A percentile compares a stretch with the other conserved stretches of the same genome.
phyloP scores from a whole-genome alignment of 2,329 filamentous ascomycete species.

The Phialemonium atrogriseum region DNA sequence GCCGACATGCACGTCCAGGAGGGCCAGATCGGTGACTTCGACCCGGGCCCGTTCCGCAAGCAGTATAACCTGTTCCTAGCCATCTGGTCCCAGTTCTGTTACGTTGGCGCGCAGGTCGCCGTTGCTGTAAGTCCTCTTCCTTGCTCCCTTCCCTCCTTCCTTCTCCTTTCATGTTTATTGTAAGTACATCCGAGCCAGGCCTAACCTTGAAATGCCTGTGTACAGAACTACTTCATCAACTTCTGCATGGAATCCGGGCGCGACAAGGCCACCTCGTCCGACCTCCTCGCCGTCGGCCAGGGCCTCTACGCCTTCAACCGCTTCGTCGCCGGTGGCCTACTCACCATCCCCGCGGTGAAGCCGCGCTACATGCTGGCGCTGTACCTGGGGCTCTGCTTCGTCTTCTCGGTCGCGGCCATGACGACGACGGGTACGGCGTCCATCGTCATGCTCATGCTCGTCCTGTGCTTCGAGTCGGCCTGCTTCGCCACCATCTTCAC shows the following conservation, averaged over 20 bases:
- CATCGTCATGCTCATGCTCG: conserved; percentile 45
- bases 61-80: conserved; percentile 55
- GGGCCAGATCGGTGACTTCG: conserved; percentile 28
- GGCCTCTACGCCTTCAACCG: conserved; percentile 51
- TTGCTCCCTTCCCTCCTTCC: background rate
- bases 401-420: conserved; percentile 47
- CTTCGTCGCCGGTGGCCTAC: conserved; percentile 45
- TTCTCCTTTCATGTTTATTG: too few relatives aligned
- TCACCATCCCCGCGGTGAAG: conserved; percentile 41
- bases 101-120: conserved; percentile 50
- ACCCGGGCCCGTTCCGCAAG: conserved; percentile 42
- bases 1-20: conserved; percentile 52
- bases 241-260: conserved; percentile 26
- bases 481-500: conserved; percentile 54
- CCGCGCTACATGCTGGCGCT: conserved; percentile 46
- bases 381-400: conserved; percentile 42
- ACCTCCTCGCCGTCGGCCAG: conserved; percentile 50
- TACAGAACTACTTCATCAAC: conserved; percentile 44
- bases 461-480: conserved; percentile 49
- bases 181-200: background rate
- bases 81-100: conserved; percentile 54
- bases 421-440: conserved; percentile 40
- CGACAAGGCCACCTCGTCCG: conserved; percentile 19
- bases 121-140: conserved; percentile 34
- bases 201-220: conserved; percentile 16